These are phyloP conservation scores for Hypoxylon lenormandii DNA, from an alignment of 495 filamentous ascomycete genomes.

Conservation along the genomic window DNA sequence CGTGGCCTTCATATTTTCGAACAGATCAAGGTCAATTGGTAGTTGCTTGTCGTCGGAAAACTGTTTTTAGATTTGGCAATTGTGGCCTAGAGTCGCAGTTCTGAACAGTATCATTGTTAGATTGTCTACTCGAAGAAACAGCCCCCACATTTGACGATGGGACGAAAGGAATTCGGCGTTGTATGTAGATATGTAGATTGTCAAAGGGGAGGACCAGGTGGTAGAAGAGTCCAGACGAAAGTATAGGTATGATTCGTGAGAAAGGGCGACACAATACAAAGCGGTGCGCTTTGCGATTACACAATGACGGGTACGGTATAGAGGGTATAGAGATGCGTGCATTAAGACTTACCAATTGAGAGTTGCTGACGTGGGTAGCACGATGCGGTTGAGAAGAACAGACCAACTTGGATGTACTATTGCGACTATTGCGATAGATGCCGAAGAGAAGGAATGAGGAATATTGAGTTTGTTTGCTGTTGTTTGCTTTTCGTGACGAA, in stretches of 20 bases:
- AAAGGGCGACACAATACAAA: conserved; percentile 23
- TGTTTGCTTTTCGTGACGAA: conserved; percentile 33
- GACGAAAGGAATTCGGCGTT: not conserved
- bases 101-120: conserved; percentile 40
- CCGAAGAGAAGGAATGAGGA: conserved; percentile 31
- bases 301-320: conserved; percentile 8
- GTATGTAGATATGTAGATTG: not conserved
- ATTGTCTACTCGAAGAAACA: conserved; percentile 7
- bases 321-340: conserved; percentile 2
- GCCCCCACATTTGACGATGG: not conserved
- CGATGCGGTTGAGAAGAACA: conserved; percentile 9
- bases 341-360: conserved; percentile 33
- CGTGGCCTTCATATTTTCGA: conserved; percentile 61
- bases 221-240: conserved; percentile 23
- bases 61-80: conserved; percentile 37
- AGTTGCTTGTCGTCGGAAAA: conserved; percentile 30
- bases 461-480: conserved; percentile 37
- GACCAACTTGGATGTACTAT: conserved; percentile 20
- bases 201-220: conserved; percentile 2
- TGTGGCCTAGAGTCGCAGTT: conserved; percentile 34
- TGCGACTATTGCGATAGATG: conserved; percentile 22
- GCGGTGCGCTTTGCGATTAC: conserved; percentile 23
- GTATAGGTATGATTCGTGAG: conserved; percentile 15
- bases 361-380: not conserved
- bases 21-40: conserved; percentile 15